Percentiles rank a stretch among this genome's conserved stretches.
Evolutionary conservation across 352 stramenopile species (phyloP).

Genomic region (Pythium myriotylum): DNA sequence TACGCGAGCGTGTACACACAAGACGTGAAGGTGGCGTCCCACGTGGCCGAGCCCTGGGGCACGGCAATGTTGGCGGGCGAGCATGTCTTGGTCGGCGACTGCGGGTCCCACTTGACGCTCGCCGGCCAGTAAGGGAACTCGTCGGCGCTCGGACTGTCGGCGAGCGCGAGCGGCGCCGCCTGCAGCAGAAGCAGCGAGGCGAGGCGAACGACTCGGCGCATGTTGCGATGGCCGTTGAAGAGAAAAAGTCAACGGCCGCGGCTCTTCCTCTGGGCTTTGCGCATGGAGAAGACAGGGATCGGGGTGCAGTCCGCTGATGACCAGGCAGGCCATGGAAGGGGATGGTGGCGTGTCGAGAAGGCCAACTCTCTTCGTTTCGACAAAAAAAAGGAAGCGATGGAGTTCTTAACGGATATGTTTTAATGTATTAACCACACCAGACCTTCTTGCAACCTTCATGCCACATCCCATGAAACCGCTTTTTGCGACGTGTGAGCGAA

Average conservation of each 20-base stretch:
- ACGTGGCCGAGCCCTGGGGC: slow-evolving; percentile 12
- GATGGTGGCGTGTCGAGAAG: neutral
- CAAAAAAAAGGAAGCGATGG: neutral
- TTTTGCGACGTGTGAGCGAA: slow-evolving; percentile 11
- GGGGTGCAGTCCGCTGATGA: no score
- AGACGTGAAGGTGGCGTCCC: slow-evolving; percentile 15
- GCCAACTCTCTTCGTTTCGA: neutral
- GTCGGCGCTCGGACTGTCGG: slow-evolving; percentile 21
- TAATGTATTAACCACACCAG: neutral
- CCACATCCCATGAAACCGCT: neutral
- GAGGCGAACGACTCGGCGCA: neutral
- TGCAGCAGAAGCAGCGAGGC: neutral
- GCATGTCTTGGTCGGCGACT: slow-evolving; percentile 7
- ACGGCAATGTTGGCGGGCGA: slow-evolving; percentile 4
- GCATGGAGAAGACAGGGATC: no score
- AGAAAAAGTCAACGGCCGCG: neutral
- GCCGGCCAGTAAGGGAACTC: slow-evolving; percentile 22
- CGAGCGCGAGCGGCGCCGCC: neutral
- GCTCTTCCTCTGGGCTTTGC: no score
- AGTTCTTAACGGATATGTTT: neutral
- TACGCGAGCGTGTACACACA: slow-evolving; percentile 21
- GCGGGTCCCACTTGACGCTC: slow-evolving; percentile 14
- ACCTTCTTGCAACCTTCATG: slow-evolving; percentile 11
- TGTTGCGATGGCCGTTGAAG: slow-evolving; percentile 1
- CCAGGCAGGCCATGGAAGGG: neutral